Evolutionary conservation across 2,329 filamentous ascomycete genomes (phyloP), one percentile per base, ranked within the genome.

Genomic region (Xylaria sp.): DNA sequence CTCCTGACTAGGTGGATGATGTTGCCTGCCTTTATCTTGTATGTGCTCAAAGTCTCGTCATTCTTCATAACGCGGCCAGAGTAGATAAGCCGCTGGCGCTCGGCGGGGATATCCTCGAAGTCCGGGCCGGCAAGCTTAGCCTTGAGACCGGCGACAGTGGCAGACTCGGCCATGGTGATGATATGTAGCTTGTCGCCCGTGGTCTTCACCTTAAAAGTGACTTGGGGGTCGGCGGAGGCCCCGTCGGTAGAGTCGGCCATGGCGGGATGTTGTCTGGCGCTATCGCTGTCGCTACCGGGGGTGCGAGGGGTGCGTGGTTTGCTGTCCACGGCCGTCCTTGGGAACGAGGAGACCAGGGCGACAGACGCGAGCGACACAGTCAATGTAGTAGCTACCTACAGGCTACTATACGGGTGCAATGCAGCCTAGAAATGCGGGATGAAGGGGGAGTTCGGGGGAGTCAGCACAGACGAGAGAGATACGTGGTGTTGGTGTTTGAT

Each of bases 131-230:
- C 89, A 45, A 99, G 90, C 84, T 95, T 97, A 70, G 87, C 88
- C 86, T 99, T 99, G 75, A 99, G 87, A 69, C 97, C 94, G 65
- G 88, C 85, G 50, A 98, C 91, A 8, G 91, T 92, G 57, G 91
- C 93, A 41, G 89, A 87, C 72, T 91, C 87, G 66, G 91, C 82
- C 77, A 98, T 90, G 65, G 93, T 97, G 78, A 99, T 84, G 60
- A 88, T 90, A 78, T 93, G 94, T 80, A 92, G 93, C 79, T 88
- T 90, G 78, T 97, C 94, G 75, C 90, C 91, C n/a, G 93, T 94
- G n/a, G 93, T 93, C 85, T 98, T 99, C 82, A 99, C 91, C 83
- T 94, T 96, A 88, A 99, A 98, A 80, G 93, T 97, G 83, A 99
- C 84, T 76, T 94, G 90, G 76, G 90, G 83, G 77, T 94, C 93